phyloP scores from a whole-genome alignment of 768 basidiomycete genomes.

The Phanerodontia chrysosporium region DNA sequence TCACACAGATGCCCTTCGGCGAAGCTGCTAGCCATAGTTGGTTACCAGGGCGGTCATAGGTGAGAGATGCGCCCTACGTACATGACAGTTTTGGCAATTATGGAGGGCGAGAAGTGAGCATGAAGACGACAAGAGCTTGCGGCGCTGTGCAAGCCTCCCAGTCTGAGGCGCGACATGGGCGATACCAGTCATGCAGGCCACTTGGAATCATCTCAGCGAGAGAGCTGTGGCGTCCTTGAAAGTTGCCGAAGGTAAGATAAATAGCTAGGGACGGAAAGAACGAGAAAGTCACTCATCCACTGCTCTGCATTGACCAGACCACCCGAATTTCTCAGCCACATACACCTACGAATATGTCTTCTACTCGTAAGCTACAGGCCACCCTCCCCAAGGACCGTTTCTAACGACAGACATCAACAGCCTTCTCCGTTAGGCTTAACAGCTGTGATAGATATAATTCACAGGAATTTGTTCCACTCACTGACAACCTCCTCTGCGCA shows the following conservation, averaged over 20 bases:
- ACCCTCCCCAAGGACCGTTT: neutral
- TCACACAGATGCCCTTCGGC: neutral
- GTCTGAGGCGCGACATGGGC: neutral
- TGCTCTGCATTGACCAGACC: neutral
- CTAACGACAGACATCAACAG: neutral
- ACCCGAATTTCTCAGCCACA: neutral
- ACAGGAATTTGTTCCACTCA: neutral
- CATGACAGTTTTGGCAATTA: neutral
- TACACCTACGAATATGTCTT: neutral
- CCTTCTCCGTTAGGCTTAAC: conserved; percentile 27
- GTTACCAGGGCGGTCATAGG: neutral
- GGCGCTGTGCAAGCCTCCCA: neutral
- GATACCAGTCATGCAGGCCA: neutral
- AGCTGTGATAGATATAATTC: conserved; percentile 36
- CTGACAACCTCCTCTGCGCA: neutral
- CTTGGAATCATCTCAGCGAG: neutral
- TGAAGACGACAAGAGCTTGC: neutral
- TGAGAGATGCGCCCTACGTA: neutral
- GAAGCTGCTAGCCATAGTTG: neutral
- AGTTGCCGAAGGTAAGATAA: neutral
- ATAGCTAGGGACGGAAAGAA: neutral
- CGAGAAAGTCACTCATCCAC: neutral
- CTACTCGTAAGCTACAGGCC: neutral
- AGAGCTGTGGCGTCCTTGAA: neutral
- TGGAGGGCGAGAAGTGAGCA: neutral